Percentiles rank a stretch among this genome's conserved stretches.
These are phyloP conservation scores for Candolleomyces aberdarensis DNA, from an alignment of 768 basidiomycete genomes.

Conservation along the genomic window DNA sequence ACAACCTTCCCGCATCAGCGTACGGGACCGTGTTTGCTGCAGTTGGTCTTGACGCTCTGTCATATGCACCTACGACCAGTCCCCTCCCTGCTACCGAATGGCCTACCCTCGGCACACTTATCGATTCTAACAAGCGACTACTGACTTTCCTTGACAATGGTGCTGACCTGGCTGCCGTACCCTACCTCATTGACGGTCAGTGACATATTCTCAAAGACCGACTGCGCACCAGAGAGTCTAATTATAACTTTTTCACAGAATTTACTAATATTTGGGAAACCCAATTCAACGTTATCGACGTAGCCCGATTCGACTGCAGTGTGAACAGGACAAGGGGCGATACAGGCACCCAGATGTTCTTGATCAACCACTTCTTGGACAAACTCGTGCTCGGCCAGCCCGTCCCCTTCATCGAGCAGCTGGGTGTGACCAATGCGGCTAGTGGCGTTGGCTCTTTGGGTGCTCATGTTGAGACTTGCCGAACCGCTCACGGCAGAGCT, in stretches of 20 bases:
- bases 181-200: slow-evolving; percentile 87
- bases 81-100: slow-evolving; percentile 58
- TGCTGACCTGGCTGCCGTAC: slow-evolving; percentile 68
- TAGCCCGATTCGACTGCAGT: slow-evolving; percentile 69
- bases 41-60: slow-evolving; percentile 70
- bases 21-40: slow-evolving; percentile 67
- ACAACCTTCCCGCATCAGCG: slow-evolving; percentile 54
- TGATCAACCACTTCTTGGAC: slow-evolving; percentile 96
- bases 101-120: slow-evolving; percentile 84
- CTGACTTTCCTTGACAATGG: slow-evolving; percentile 82
- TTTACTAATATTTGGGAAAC: slow-evolving; percentile 92
- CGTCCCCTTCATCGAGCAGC: slow-evolving; percentile 59
- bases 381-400: slow-evolving; percentile 51
- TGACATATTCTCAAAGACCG: background rate
- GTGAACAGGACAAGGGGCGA: slow-evolving; percentile 81
- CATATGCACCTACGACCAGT: slow-evolving; percentile 66
- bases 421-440: slow-evolving; percentile 75
- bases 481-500: slow-evolving; percentile 47
- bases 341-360: slow-evolving; percentile 68
- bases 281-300: slow-evolving; percentile 58
- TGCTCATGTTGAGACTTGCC: slow-evolving; percentile 70
- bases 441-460: slow-evolving; percentile 74
- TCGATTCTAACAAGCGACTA: slow-evolving; percentile 72
- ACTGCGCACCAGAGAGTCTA: background rate
- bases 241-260: slow-evolving; percentile 41